phyloP scores from a whole-genome alignment of 805 yeast species.

The Ogataea pini region DNA sequence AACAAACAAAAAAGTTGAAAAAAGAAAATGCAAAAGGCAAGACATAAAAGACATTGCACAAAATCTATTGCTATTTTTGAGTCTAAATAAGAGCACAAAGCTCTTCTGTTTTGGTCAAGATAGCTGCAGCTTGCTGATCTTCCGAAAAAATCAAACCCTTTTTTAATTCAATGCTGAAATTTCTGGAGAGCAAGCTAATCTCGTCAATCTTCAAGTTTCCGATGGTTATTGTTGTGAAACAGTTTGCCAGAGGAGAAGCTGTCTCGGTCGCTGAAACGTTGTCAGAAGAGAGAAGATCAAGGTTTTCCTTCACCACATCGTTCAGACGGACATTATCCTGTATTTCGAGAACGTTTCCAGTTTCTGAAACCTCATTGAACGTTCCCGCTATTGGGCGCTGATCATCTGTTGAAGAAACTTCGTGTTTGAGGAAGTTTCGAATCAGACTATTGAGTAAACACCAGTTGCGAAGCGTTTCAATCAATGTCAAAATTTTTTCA shows the following conservation, averaged over 20 bases:
- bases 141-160: constrained; percentile 17
- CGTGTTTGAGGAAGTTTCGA: constrained; percentile 20
- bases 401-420: constrained; percentile 5
- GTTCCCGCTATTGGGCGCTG: not conserved
- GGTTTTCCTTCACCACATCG: constrained; percentile 25
- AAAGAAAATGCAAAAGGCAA: not conserved
- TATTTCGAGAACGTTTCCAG: constrained; percentile 14
- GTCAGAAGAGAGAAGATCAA: not conserved
- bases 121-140: constrained; percentile 11
- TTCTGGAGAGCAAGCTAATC: constrained; percentile 11
- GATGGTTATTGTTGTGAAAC: constrained; percentile 9
- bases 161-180: constrained; percentile 11
- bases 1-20: not conserved
- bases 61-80: not conserved
- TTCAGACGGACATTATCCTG: constrained; percentile 23
- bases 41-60: not conserved
- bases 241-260: not conserved
- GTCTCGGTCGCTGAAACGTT: not conserved
- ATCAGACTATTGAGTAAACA: constrained; percentile 28
- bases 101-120: constrained; percentile 22
- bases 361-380: constrained; percentile 6
- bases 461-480: constrained; percentile 31
- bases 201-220: constrained; percentile 17
- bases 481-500: constrained; percentile 20
- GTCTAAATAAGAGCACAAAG: constrained; percentile 4